Evolutionary conservation across 805 yeast species (phyloP).

Genomic region (Schizosaccharomyces octosporus): DNA sequence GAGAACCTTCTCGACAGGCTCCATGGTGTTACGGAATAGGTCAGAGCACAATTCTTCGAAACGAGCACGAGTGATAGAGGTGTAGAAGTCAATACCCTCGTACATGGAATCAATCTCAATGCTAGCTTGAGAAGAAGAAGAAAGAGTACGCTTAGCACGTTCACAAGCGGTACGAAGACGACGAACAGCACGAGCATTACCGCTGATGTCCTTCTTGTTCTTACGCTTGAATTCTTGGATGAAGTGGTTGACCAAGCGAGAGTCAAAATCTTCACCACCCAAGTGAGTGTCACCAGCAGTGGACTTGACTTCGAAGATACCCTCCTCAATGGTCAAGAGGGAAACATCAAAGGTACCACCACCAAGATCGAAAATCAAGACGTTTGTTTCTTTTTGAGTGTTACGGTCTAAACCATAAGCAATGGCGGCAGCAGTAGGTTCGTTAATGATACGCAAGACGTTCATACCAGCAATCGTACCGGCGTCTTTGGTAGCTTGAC

Average conservation of each 20-base stretch:
- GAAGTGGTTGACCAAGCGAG: constrained; percentile 84
- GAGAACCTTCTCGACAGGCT: constrained; percentile 87
- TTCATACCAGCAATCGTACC: constrained; percentile 90
- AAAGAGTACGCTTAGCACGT: constrained; percentile 96
- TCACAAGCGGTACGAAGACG: constrained; percentile 97
- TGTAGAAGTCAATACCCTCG: constrained; percentile 92
- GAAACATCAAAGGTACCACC: constrained; percentile 99
- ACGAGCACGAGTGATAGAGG: constrained; percentile 89
- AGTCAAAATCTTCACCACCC: constrained; percentile 98
- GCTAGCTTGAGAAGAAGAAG: constrained; percentile 85
- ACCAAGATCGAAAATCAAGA: constrained; percentile 84
- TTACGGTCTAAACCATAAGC: constrained; percentile 75
- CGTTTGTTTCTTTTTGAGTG: constrained; percentile 61
- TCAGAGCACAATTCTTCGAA: constrained; percentile 90
- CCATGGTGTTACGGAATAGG: constrained; percentile 76
- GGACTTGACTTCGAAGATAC: constrained; percentile 90
- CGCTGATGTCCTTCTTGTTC: constrained; percentile 78
- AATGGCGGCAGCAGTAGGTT: constrained; percentile 96
- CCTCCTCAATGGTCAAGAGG: constrained; percentile 74
- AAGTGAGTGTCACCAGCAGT: constrained; percentile 78
- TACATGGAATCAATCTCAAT: constrained; percentile 81
- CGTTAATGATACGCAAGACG: constrained; percentile 83
- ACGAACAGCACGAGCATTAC: constrained; percentile 92
- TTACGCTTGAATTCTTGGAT: constrained; percentile 92
- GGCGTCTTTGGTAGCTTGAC: constrained; percentile 96